Conservation (phyloP, 1,284 basidiomycete species). For the Macrocybe sp. region DNA sequence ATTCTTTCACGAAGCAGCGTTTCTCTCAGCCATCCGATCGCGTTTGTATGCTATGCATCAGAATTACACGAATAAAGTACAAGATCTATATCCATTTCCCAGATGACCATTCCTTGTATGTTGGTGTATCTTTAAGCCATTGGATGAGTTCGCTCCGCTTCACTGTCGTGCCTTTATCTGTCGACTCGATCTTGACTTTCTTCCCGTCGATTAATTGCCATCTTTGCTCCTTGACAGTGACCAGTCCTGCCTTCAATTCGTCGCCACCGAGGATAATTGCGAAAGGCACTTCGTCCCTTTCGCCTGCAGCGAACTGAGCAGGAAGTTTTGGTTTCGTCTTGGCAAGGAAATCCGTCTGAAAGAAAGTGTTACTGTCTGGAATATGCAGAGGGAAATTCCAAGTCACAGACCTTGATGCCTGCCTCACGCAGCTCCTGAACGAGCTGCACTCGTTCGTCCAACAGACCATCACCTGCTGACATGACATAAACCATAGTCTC, state of each 20-base stretch:
- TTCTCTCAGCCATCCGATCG: no score
- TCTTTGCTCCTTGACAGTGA: constrained; percentile 90
- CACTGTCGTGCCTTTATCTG: constrained; percentile 66
- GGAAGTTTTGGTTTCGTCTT: constrained; percentile 89
- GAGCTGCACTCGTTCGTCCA: constrained; percentile 83
- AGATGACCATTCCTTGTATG: constrained; percentile 39
- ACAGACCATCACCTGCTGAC: constrained; percentile 86
- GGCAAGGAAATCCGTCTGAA: constrained; percentile 87
- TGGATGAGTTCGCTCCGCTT: constrained; percentile 63
- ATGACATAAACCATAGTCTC: constrained; percentile 95
- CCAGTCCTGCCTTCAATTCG: constrained; percentile 80
- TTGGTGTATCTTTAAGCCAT: constrained; percentile 57
- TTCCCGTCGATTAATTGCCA: constrained; percentile 75
- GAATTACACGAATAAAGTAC: no score
- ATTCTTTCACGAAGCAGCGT: no score
- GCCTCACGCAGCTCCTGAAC: constrained; percentile 81
- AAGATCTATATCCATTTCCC: constrained; percentile 14
- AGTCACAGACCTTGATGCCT: constrained; percentile 75
- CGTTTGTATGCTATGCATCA: no score
- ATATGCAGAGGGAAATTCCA: background rate
- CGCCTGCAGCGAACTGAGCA: constrained; percentile 88
- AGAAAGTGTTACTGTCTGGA: constrained; percentile 5
- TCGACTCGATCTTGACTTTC: constrained; percentile 65
- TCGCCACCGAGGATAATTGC: constrained; percentile 87
- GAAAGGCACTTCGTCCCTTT: constrained; percentile 88